Evolutionary conservation across 768 basidiomycete species (phyloP), one percentile per base, ranked within the genome.

Genomic region (Leccinum ochraceum): DNA sequence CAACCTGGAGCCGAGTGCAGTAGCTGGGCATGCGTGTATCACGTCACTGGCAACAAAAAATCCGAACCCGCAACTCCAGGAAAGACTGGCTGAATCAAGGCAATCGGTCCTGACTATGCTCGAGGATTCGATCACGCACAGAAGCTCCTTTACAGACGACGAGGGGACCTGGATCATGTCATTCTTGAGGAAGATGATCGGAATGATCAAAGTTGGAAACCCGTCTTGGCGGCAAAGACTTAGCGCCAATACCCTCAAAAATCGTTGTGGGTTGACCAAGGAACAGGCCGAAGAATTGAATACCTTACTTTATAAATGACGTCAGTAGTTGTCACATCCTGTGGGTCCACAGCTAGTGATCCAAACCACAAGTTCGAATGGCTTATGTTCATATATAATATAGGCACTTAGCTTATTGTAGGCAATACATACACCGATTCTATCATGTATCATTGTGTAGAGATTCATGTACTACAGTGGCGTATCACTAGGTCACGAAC

Each of bases 21-120:
- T 63, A n/a, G 70, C 53, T 28, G 69, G 69, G 11, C 67, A 75
- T 50, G 72, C 72, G 2, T 75, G 74, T 46, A 66, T 76, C 42
- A 75, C 74, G 22, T 66, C 70, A n/a, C 49, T 57, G 34, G 46
- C 42, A 6, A 9, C 11, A 13, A 58, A 57, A 4, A 28, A 64
- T 36, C 36, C 54, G 26, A 53, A 0, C 1, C 3, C 39, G 7
- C 37, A 13, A 16, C 48, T 52, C 14, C 32, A 22, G 20, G 58
- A 58, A 5, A 71, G 61, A 34, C 10, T 57, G 36, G 54, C 56
- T 0, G 26, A 42, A 9, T 70, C 70, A 17, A 69, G 58, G 51
- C 57, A 63, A 32, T 42, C 37, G 13, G 56, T 69, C 17, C 62
- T 60, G 17, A 11, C 52, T 3, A 60, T 71, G 63, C 63, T 71